A percentile compares a stretch with the other conserved stretches of the same genome.
phyloP scores from a whole-genome alignment of 495 filamentous ascomycete genomes.

The Cairneyella variabilis region DNA sequence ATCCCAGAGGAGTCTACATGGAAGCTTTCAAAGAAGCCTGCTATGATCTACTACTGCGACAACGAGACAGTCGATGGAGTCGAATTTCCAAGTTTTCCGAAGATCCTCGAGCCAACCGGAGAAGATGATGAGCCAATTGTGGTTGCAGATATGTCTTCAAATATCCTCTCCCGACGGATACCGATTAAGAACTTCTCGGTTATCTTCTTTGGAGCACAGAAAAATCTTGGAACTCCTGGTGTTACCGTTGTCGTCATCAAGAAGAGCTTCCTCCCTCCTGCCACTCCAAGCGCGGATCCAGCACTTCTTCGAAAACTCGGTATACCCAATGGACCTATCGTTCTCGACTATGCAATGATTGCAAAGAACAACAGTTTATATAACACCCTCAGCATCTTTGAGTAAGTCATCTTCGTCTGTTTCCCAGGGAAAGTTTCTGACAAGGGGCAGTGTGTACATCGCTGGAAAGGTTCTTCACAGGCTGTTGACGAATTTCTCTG shows the following conservation, averaged over 20 bases:
- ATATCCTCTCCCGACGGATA: slow-evolving; percentile 59
- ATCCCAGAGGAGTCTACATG: slow-evolving; percentile 75
- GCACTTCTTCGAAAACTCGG: slow-evolving; percentile 68
- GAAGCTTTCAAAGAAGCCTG: slow-evolving; percentile 69
- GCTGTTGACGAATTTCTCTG: slow-evolving; percentile 53
- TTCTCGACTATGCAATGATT: slow-evolving; percentile 75
- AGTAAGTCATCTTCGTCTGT: slow-evolving; percentile 16
- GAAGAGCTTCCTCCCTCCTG: slow-evolving; percentile 69
- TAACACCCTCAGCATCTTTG: slow-evolving; percentile 93
- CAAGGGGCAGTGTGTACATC: slow-evolving; percentile 61
- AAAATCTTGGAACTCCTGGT: slow-evolving; percentile 51
- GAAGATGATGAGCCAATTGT: slow-evolving; percentile 55
- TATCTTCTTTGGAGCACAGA: slow-evolving; percentile 82
- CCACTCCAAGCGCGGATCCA: slow-evolving; percentile 50
- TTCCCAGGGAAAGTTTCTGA: neutral
- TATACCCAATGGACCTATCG: slow-evolving; percentile 69
- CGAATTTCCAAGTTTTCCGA: slow-evolving; percentile 80
- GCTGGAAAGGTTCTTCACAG: slow-evolving; percentile 77
- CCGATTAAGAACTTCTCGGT: slow-evolving; percentile 64
- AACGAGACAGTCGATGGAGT: slow-evolving; percentile 96
- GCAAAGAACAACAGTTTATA: slow-evolving; percentile 89
- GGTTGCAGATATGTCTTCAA: slow-evolving; percentile 85
- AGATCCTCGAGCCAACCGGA: slow-evolving; percentile 43
- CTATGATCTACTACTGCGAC: slow-evolving; percentile 86
- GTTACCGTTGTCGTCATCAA: slow-evolving; percentile 26